Evolutionary conservation across 2,329 filamentous ascomycete species (phyloP).

Genomic region (Triangularia verruculosa): DNA sequence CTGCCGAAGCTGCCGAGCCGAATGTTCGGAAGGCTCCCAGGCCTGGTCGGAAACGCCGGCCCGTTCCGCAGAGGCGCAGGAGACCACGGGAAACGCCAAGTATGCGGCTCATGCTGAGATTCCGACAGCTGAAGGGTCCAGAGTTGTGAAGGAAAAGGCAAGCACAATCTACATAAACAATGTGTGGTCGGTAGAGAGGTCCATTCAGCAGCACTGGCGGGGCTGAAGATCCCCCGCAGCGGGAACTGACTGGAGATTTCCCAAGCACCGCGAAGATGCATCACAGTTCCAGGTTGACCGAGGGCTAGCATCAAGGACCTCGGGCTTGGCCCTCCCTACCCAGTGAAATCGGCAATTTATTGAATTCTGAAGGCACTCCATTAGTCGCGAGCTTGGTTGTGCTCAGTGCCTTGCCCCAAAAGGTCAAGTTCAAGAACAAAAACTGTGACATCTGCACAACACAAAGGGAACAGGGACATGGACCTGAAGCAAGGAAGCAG

Average conservation of each 20-base stretch:
- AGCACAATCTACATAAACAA: background rate
- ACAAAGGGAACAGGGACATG: background rate
- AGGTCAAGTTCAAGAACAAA: background rate
- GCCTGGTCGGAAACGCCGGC: background rate
- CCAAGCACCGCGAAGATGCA: background rate
- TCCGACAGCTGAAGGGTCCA: background rate
- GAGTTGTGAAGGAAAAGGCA: background rate
- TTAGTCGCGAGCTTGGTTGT: background rate
- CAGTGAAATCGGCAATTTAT: too few species aligned
- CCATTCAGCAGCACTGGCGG: background rate
- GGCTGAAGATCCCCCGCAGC: background rate
- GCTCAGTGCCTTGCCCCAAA: background rate
- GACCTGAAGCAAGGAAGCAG: background rate
- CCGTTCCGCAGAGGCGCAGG: background rate
- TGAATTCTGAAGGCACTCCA: too few species aligned
- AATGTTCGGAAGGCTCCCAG: slow-evolving; percentile 12
- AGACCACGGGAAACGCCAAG: slow-evolving; percentile 8
- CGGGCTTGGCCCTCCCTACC: background rate
- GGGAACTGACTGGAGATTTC: background rate
- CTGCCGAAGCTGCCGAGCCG: slow-evolving; percentile 18
- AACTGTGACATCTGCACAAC: background rate
- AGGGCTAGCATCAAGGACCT: background rate
- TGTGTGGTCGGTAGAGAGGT: background rate
- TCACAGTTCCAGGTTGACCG: background rate
- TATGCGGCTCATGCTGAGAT: slow-evolving; percentile 10